Evolutionary conservation across 306 rosid species (phyloP), one percentile per base, ranked within the genome.

Genomic region (Cyclanthera cordifolia): DNA sequence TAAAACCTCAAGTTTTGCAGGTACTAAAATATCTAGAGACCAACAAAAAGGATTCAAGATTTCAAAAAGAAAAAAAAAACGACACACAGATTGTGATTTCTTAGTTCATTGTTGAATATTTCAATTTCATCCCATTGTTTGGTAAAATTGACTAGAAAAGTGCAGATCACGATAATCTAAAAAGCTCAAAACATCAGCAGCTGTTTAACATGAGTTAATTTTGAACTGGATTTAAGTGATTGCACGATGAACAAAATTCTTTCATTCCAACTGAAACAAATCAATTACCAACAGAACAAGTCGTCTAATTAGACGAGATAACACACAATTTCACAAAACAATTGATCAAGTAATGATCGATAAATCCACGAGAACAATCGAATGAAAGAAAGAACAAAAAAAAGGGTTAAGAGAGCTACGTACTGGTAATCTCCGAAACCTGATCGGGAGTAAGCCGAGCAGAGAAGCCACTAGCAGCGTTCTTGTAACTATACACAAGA

Each of bases 381-480:
- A 50, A 50, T 0, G 24, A 23, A 3, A 8, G 12, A 37, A 37
- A 2, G n/a, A n/a, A n/a, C n/a, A n/a, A 6, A 34, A 34, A 34
- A 34, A 34, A 37, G 8, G 0, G 43, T 7, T n/a, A 47, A 67
- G 56, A 28, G 46, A 25, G 10, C 13, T 8, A 72, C 86, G 65
- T 25, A 85, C 89, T 78, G 54, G 82, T 45, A 53, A 85, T 82
- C 49, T 77, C 67, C 7, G 65, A 53, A 25, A 85, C 86, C 79
- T 85, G 89, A 8, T 79, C 72, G 8, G 89, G 86, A 72, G 96
- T 87, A 39, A 92, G 96, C 84, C 82, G 84, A 30, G 98, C 98
- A 17, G 98, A 87, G 85, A 92, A 92, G 21, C 98, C 98, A 81
- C 82, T 82, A 0, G 95, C 95, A 39, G 95, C 98, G 2, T 76